Base-by-base conservation (phyloP, 1,139 yeast species). In the Taphrina populina region DNA sequence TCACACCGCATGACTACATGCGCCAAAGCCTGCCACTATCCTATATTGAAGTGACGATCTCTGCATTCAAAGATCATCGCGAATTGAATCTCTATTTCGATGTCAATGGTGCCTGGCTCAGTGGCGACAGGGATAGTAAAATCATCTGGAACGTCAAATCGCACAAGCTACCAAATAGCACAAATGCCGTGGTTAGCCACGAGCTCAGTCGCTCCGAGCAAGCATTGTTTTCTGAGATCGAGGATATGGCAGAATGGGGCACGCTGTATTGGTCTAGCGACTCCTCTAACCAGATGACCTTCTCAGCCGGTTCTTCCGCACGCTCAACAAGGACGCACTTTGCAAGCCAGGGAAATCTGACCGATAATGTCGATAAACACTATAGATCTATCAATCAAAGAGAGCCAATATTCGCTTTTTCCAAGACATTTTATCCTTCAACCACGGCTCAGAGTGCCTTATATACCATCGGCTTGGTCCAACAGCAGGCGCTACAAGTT, bases 191-290 rank as follows among this genome's bases (percentile, higher is more conserved):
- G 6, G 8, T 19, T 37, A 19, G 29, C n/a, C 47, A 43, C 10
- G 21, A 17, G 37, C 19, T 43, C 13, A 29, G 29, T n/a, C 35
- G 47, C n/a, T 30, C 47, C 5, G 17, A 17, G 17, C 47, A 43
- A 13, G 17, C 32, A 29, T 17, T 43, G 19, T 43, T 43, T 29
- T 19, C 36, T 17, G 47, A 43, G 15, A 32, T 19, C n/a, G 47
- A 20, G 11, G 47, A 43, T 30, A 43, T 43, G 47, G 47, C 47
- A n/a, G 47, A 43, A 29, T 43, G 47, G 47, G 47, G 47, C n/a
- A 37, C n/a, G 15, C 47, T 43, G 4, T 19, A 29, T n/a, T 43
- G 47, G 47, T 23, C 47, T 1, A 30, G 37, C 17, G 36, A 29
- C 33, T 26, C 11, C 7, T 10, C 35, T 5, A 19, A 43, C 27